Percentiles rank a stretch among this genome's conserved stretches.
These are phyloP conservation scores for Suillus weaverae DNA, from an alignment of 768 basidiomycete species.

Conservation along the genomic window DNA sequence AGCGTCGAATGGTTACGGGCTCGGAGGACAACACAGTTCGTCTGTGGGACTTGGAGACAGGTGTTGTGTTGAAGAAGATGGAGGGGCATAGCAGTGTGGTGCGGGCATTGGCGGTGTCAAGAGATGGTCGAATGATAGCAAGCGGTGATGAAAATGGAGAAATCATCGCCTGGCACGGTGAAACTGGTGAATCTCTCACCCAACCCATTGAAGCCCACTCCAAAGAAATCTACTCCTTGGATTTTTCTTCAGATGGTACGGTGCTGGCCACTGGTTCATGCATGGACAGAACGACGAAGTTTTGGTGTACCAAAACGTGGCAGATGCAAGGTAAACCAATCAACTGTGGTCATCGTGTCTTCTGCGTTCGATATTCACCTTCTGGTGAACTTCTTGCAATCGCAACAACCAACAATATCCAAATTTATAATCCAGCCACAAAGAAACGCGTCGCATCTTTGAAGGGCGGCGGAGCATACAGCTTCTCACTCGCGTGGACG, in stretches of 20 bases:
- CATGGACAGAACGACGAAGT: not conserved
- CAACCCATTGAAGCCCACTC: not conserved
- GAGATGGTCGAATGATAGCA: not conserved
- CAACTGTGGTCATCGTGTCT: not conserved
- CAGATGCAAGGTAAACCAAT: not conserved
- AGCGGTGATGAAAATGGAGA: too few relatives aligned
- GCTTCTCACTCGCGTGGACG: too few relatives aligned
- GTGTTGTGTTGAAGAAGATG: not conserved
- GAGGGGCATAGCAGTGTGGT: not conserved
- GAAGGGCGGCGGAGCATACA: too few relatives aligned
- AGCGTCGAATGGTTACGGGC: not conserved
- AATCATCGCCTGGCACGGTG: not conserved
- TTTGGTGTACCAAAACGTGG: not conserved
- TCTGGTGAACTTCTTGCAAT: not conserved
- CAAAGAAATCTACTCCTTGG: not conserved
- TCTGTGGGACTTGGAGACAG: not conserved
- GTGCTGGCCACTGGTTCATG: conserved; percentile 25
- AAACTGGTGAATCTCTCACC: not conserved
- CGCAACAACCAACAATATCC: too few relatives aligned
- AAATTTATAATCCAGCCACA: too few relatives aligned
- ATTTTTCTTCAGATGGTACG: not conserved
- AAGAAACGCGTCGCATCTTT: too few relatives aligned
- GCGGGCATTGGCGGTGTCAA: not conserved
- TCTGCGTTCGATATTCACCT: not conserved
- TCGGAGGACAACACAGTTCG: not conserved